A percentile compares a stretch with the other conserved stretches of the same genome.
These are phyloP conservation scores for Irpex sp. DNA, from an alignment of 1,284 basidiomycete species.

Conservation along the genomic window DNA sequence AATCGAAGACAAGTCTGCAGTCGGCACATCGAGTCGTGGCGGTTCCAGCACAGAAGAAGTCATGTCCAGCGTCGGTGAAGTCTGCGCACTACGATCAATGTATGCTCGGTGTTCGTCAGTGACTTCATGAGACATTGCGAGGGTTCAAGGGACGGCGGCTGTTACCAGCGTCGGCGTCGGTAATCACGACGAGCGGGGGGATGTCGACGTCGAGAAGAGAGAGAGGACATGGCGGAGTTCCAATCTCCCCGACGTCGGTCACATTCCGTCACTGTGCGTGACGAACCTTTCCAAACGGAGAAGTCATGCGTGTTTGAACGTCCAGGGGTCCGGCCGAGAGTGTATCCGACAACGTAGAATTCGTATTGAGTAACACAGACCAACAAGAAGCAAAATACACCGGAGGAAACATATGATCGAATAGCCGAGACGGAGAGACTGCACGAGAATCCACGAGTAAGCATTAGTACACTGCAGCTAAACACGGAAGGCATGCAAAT, in stretches of 20 bases:
- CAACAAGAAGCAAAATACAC: too few species aligned
- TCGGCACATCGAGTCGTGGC: not conserved
- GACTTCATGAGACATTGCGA: not conserved
- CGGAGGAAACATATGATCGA: too few species aligned
- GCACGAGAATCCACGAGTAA: too few species aligned
- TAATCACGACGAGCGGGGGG: constrained; percentile 1
- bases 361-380: too few species aligned
- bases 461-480: too few species aligned
- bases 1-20: not conserved
- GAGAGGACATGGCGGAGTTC: constrained; percentile 20
- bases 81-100: not conserved
- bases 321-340: not conserved
- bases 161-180: not conserved
- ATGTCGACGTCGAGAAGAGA: constrained; percentile 22
- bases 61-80: not conserved
- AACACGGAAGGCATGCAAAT: too few species aligned
- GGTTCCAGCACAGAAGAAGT: not conserved
- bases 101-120: not conserved
- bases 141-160: not conserved
- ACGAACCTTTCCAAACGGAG: not conserved
- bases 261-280: constrained; percentile 4
- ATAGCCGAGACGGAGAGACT: too few species aligned
- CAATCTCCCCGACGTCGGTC: constrained; percentile 18
- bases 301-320: not conserved
- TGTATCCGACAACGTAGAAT: too few species aligned